These are phyloP conservation scores for Chytriomyces sp. DNA, from an alignment of 192 early-diverging fungal species.

Conservation along the genomic window DNA sequence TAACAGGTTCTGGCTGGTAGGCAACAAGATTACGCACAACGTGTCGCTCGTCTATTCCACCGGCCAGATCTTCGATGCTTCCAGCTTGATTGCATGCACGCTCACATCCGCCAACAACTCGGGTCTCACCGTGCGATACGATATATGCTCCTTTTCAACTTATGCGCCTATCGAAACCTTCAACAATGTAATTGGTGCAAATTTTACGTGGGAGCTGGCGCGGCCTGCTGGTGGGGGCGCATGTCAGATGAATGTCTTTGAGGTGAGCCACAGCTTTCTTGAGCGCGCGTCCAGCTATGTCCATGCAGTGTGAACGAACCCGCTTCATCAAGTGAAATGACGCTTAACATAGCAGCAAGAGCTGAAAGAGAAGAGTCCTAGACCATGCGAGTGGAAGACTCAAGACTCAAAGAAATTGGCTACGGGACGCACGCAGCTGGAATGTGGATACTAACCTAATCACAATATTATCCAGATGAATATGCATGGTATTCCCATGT, in stretches of 20 bases:
- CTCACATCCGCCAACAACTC: not conserved
- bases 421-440: not conserved
- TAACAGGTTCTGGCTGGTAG: not conserved
- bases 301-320: too few species aligned
- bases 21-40: not conserved
- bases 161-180: not conserved
- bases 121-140: not conserved
- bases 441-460: not conserved
- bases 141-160: not conserved
- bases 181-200: not conserved
- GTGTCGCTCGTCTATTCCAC: not conserved
- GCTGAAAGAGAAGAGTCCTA: too few species aligned
- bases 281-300: too few species aligned
- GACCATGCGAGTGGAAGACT: too few species aligned
- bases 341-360: too few species aligned
- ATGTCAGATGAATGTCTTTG: not conserved
- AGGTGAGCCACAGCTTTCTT: too few species aligned
- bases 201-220: not conserved
- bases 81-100: not conserved
- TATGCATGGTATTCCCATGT: not conserved
- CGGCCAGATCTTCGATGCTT: not conserved
- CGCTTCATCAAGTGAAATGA: too few species aligned
- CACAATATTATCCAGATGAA: not conserved
- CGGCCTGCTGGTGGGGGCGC: not conserved
- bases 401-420: too few species aligned